These are phyloP conservation scores for Fraxinus floribunda DNA, from an alignment of 305 asterid genomes.

Conservation along the genomic window DNA sequence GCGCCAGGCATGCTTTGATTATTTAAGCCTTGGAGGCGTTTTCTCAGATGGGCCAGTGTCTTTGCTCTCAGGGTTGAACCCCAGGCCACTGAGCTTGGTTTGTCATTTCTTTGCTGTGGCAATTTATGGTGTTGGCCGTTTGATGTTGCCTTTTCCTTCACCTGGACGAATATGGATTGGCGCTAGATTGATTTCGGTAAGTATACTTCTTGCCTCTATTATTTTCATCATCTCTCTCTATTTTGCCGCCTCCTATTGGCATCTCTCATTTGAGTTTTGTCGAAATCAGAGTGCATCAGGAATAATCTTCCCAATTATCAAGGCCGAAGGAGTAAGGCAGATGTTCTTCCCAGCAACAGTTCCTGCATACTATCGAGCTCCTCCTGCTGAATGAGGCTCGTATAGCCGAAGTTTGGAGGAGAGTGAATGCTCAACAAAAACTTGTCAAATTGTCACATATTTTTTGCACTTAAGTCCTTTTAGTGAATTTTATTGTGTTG, in stretches of 20 bases:
- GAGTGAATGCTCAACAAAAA: slow-evolving; percentile 14
- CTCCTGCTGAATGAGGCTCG: slow-evolving; percentile 43
- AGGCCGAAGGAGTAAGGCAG: slow-evolving; percentile 91
- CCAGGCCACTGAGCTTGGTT: slow-evolving; percentile 74
- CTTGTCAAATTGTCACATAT: slow-evolving; percentile 26
- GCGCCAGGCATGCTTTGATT: slow-evolving; percentile 93
- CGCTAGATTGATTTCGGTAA: slow-evolving; percentile 68
- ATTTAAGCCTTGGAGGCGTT: slow-evolving; percentile 84
- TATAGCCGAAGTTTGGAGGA: neutral
- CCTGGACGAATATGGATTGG: slow-evolving; percentile 75
- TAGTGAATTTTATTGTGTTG: neutral
- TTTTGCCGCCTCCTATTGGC: neutral
- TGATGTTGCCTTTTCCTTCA: slow-evolving; percentile 80
- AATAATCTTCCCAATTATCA: slow-evolving; percentile 80
- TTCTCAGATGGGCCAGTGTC: slow-evolving; percentile 81
- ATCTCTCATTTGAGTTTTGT: slow-evolving; percentile 8
- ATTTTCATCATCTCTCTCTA: neutral
- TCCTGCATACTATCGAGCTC: slow-evolving; percentile 83
- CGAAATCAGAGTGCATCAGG: slow-evolving; percentile 69
- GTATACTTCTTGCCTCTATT: slow-evolving; percentile 14
- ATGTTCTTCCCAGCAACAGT: slow-evolving; percentile 94
- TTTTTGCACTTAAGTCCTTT: slow-evolving; percentile 17
- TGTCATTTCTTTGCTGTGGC: slow-evolving; percentile 94
- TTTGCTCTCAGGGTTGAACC: slow-evolving; percentile 81
- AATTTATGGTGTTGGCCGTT: slow-evolving; percentile 71